Evolutionary conservation across 108 stramenopile species (phyloP).

Genomic region (Seminavis robusta): DNA sequence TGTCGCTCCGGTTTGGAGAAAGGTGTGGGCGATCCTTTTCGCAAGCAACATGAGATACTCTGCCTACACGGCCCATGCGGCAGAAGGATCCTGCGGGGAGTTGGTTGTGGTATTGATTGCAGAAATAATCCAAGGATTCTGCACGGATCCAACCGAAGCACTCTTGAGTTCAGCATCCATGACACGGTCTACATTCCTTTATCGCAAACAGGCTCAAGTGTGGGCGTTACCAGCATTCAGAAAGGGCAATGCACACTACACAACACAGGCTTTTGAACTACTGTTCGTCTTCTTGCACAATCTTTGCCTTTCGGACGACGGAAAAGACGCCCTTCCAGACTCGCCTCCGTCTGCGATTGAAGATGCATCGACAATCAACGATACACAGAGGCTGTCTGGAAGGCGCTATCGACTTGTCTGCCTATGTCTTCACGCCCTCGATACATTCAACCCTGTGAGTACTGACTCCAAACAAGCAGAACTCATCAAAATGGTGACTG

Average conservation of each 20-base stretch:
- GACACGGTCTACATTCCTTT: conserved; percentile 40
- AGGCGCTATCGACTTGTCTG: not conserved
- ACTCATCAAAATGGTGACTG: not conserved
- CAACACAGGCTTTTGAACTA: too few relatives aligned
- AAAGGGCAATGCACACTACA: too few relatives aligned
- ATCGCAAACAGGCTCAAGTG: conserved; percentile 36
- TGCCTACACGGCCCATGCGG: conserved; percentile 38
- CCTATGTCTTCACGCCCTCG: not conserved
- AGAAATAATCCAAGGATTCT: conserved; percentile 46
- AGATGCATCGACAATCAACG: not conserved
- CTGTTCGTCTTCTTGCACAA: conserved; percentile 4
- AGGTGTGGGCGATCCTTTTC: conserved; percentile 60
- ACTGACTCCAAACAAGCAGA: not conserved
- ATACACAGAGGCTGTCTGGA: not conserved
- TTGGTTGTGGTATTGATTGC: conserved; percentile 58
- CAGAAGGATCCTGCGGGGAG: conserved; percentile 46
- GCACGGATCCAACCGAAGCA: conserved; percentile 32
- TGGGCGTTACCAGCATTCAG: conserved; percentile 58
- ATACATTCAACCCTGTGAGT: not conserved
- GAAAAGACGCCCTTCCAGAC: not conserved
- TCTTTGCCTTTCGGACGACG: conserved; percentile 17
- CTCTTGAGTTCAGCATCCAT: conserved; percentile 2
- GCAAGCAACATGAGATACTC: conserved; percentile 57
- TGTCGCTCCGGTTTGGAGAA: conserved; percentile 46
- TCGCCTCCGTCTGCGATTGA: not conserved